phyloP scores from a whole-genome alignment of 768 basidiomycete species.

The Pleurotus tuber-regium region DNA sequence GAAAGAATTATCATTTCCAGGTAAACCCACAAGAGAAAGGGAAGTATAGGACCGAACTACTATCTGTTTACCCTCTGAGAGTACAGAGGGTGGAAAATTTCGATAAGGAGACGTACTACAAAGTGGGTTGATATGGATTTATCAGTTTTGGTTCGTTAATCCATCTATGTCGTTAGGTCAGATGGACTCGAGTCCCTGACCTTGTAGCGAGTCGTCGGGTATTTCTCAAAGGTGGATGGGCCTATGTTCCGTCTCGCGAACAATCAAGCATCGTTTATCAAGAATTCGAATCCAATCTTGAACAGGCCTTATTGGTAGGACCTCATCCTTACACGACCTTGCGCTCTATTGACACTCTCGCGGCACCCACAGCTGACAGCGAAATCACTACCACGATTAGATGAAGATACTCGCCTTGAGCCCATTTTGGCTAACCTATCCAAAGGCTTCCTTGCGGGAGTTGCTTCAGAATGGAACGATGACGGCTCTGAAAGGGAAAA shows the following conservation, averaged over 20 bases:
- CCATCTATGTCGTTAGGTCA: conserved; percentile 54
- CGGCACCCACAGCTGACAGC: conserved; percentile 65
- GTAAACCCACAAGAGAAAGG: conserved; percentile 59
- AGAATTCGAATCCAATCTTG: conserved; percentile 75
- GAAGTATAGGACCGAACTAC: conserved; percentile 44
- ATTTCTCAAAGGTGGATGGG: conserved; percentile 75
- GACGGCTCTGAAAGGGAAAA: conserved; percentile 53
- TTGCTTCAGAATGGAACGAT: conserved; percentile 77
- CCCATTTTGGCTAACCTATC: conserved; percentile 91
- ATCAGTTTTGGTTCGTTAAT: neutral
- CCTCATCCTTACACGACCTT: neutral
- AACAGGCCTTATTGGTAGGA: conserved; percentile 73
- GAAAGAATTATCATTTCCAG: conserved; percentile 40
- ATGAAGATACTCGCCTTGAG: conserved; percentile 89
- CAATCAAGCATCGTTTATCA: conserved; percentile 85
- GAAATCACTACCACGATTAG: conserved; percentile 82
- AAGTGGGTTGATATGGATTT: conserved; percentile 43
- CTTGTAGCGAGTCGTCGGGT: conserved; percentile 82
- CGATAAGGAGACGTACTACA: conserved; percentile 66
- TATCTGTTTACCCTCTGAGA: conserved; percentile 40
- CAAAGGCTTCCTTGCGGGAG: conserved; percentile 89
- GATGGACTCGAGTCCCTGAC: conserved; percentile 94
- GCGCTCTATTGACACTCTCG: conserved; percentile 2
- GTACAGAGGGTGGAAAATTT: conserved; percentile 35
- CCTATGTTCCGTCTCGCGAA: conserved; percentile 80